A percentile compares a stretch with the other conserved stretches of the same genome.
Conservation (phyloP, 257 asterid species). For the Scutellaria galericulata region DNA sequence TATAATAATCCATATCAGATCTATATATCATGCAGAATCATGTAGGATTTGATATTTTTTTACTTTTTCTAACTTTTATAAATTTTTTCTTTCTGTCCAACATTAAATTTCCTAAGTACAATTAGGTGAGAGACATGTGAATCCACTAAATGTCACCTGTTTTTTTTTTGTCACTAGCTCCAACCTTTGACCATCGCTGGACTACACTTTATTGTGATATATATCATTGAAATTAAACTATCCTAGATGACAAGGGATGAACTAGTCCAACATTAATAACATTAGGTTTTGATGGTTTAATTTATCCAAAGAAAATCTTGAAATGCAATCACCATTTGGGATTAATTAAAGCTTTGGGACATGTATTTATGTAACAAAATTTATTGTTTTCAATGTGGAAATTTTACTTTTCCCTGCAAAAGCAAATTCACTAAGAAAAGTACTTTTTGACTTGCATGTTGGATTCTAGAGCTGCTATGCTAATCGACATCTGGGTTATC, state of each 20-base stretch:
- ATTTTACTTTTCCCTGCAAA: slow-evolving; percentile 5
- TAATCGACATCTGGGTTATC: neutral
- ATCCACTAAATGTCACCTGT: slow-evolving; percentile 20
- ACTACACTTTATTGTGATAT: too few species aligned
- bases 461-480: neutral
- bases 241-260: too few species aligned
- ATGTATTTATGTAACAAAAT: neutral
- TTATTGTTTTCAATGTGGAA: neutral
- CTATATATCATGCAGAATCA: slow-evolving; percentile 38
- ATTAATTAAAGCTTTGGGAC: neutral
- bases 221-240: too few species aligned
- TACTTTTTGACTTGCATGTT: neutral
- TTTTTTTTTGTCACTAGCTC: slow-evolving; percentile 1
- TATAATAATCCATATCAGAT: slow-evolving; percentile 37
- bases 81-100: neutral
- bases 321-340: neutral
- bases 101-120: slow-evolving; percentile 19
- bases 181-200: slow-evolving; percentile 30
- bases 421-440: neutral
- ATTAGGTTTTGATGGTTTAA: too few species aligned
- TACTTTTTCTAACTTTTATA: slow-evolving; percentile 18
- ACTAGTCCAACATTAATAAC: too few species aligned
- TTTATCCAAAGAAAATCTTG: neutral
- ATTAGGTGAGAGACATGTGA: slow-evolving; percentile 39
- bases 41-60: slow-evolving; percentile 25